Conservation (phyloP, 208 protist genomes). For the Leishmania gerbilli region DNA sequence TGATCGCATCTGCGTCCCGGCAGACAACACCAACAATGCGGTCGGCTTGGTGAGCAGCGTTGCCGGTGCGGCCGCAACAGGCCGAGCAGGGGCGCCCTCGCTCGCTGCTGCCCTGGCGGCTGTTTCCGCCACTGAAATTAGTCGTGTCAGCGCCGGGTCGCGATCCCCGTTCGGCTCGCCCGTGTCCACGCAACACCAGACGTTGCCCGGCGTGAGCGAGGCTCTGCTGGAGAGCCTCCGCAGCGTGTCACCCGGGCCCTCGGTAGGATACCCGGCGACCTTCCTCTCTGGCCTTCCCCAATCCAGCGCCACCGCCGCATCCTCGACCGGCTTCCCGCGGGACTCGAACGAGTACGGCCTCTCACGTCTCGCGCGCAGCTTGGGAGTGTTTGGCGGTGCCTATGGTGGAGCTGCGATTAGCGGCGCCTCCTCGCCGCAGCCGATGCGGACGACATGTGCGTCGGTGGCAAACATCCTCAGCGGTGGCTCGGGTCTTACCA, state of each 20-base stretch:
- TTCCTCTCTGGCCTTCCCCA: constrained; percentile 6
- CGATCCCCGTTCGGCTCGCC: constrained; percentile 3
- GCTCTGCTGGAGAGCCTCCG: constrained; percentile 12
- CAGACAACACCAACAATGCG: too few relatives aligned
- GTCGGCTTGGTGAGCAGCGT: not conserved
- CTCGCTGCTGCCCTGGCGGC: constrained; percentile 10
- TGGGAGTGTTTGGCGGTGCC: constrained; percentile 23
- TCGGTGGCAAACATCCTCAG: constrained; percentile 2
- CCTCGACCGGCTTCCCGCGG: constrained; percentile 9
- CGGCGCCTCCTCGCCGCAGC: not conserved
- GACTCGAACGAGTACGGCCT: constrained; percentile 27
- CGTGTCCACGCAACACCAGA: not conserved
- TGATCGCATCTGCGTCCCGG: constrained; percentile 14
- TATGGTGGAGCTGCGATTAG: not conserved
- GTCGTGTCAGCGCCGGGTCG: not conserved
- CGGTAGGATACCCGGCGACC: constrained; percentile 6
- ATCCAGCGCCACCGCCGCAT: not conserved
- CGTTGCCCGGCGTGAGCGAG: constrained; percentile 14
- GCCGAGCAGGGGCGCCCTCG: not conserved
- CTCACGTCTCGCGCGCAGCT: constrained; percentile 22
- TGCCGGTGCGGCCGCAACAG: not conserved
- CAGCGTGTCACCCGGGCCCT: not conserved
- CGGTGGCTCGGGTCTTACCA: not conserved
- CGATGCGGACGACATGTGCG: not conserved
- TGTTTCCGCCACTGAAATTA: not conserved